Evolutionary conservation across 441 rosid species (phyloP), one percentile per base, ranked within the genome.

Genomic region (Syzygium malaccense): DNA sequence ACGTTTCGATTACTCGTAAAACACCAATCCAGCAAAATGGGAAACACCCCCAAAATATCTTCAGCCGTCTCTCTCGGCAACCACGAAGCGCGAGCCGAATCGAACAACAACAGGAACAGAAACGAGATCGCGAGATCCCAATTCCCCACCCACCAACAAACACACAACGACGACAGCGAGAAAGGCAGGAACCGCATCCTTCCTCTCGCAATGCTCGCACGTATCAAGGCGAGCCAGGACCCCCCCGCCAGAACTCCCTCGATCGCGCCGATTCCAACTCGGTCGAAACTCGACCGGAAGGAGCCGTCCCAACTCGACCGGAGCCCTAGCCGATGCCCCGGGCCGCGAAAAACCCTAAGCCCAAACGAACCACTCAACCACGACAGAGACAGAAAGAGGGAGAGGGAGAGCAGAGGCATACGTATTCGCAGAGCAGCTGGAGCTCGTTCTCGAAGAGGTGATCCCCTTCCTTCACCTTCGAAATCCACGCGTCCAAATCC

Each of bases 401-500:
- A 4, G 48, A 45, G 55, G 55, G 64, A 17, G 87, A 71, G 86
- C 26, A 30, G 89, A 55, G 89, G 86, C 49, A 55, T 93, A 98
- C 99, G 88, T 94, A 97, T 97, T 98, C 99, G 94, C 99, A 98
- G 86, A 98, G 99, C 88, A 95, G 98, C 93, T 98, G 99, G 89
- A 98, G 99, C 93, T 98, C 99, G 93, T 96, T 97, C 91, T 98
- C 99, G 55, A 95, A 89, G 25, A 98, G 99, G 89, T 97, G 99
- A 87, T 98, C 99, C 60, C 99, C 99, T 88, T 96, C 99, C 93
- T 96, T 98, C 86, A 97, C 99, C 93, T 96, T 98, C 8, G 94
- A 89, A 89, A 98, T 95, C 99, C 99, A 98, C 91, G 96, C 96
- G 94, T 98, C 99, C 95, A 98, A 96, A 94, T 98, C 99, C 99